Base-by-base conservation (phyloP, 129 eudicot species). In the Helianthus tuberosus region DNA sequence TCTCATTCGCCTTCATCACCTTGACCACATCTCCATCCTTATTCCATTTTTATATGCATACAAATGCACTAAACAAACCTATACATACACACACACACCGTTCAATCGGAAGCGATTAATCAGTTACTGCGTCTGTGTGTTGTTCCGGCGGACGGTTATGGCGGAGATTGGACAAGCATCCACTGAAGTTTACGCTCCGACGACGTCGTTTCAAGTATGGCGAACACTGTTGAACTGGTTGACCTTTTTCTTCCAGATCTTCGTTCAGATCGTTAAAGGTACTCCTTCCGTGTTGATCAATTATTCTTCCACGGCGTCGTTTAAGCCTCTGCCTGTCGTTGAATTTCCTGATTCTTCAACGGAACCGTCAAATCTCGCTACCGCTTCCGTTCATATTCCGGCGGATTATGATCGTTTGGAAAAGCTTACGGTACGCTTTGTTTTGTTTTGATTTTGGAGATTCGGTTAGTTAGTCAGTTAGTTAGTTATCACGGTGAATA, bases 181-280 rank as follows among this genome's bases (percentile, higher is more conserved):
- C 47, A 78, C 79, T 66, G 96, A 93, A 64, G 97, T 90, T n/a
- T 90, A 90, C 84, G 92, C 90, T 84, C 91, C 88, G 68, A 79
- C 96, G 78, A 86, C 81, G 74, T 85, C 96, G 17, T 74, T 85
- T 29, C 98, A 93, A 66, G 86, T 88, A 73, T 94, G 97, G 97
- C 77, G 83, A 71, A 78, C 99, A 47, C 83, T 95, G 43, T 20
- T 91, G 61, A 91, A 91, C 88, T 95, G 99, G 97, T 49, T 95
- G 74, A 82, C 87, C 17, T 91, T 95, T 71, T 74, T 95, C 81
- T 84, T 91, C 61, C 97, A 95, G 96, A 91, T 91, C 97, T 95
- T 95, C 17, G 77, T 85, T 61, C 99, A 95, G 95, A 91, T 95
- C 90, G 61, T 94, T 20, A 86, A 89, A 46, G 98, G 96, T 11